A percentile compares a stretch with the other conserved stretches of the same genome.
Conservation (phyloP, 2,329 filamentous ascomycete species). For the Calonectria montana region DNA sequence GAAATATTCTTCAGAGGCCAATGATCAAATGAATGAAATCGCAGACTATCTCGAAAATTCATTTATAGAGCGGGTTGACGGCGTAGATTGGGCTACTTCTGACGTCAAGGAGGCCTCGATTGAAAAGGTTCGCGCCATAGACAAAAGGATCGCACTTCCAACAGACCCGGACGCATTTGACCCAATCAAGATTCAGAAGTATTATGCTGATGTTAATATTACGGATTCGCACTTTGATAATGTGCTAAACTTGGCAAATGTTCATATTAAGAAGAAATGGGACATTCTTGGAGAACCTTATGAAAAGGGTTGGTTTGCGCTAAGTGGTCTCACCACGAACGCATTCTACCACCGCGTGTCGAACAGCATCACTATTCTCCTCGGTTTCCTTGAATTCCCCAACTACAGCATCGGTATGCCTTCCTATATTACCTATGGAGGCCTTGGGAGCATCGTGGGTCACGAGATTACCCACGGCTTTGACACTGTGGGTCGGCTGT, state of each 20-base stretch:
- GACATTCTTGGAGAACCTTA: constrained; percentile 68
- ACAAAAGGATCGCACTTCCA: constrained; percentile 76
- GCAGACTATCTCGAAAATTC: constrained; percentile 76
- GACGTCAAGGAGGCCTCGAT: constrained; percentile 69
- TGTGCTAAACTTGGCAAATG: constrained; percentile 59
- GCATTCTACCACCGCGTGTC: constrained; percentile 73
- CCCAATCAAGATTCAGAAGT: constrained; percentile 64
- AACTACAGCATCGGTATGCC: constrained; percentile 73
- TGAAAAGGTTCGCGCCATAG: constrained; percentile 74
- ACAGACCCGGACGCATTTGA: constrained; percentile 72
- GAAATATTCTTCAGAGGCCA: constrained; percentile 74
- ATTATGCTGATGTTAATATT: constrained; percentile 67
- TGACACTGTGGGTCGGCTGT: constrained; percentile 73
- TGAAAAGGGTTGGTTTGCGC: constrained; percentile 69
- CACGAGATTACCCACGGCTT: constrained; percentile 80
- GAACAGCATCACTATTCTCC: constrained; percentile 73
- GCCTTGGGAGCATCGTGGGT: constrained; percentile 74
- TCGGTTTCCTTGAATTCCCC: constrained; percentile 75
- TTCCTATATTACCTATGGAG: constrained; percentile 74
- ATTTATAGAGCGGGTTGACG: constrained; percentile 70
- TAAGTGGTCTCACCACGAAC: constrained; percentile 71
- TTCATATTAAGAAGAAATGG: constrained; percentile 60
- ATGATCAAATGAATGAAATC: constrained; percentile 75
- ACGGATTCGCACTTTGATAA: constrained; percentile 68
- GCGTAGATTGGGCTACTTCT: constrained; percentile 74